phyloP scores from a whole-genome alignment of 106 monocot genomes.

The Platanthera zijinensis region DNA sequence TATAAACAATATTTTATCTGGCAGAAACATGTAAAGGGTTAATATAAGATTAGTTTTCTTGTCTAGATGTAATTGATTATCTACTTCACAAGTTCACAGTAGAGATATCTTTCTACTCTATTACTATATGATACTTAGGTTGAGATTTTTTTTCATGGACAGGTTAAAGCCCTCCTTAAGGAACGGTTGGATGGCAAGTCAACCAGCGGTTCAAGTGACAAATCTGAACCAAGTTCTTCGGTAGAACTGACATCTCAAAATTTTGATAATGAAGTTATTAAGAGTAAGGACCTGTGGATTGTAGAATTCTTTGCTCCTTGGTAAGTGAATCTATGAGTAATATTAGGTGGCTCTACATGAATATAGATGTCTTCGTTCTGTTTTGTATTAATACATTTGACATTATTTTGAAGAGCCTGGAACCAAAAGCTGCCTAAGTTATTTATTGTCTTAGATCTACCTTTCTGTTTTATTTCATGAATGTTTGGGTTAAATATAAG shows the following conservation, averaged over 20 bases:
- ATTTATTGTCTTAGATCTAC: not conserved
- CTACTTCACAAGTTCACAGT: not conserved
- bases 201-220: slow-evolving; percentile 52
- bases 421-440: not conserved
- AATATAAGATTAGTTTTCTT: not conserved
- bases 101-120: not conserved
- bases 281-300: slow-evolving; percentile 93
- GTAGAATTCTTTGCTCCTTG: slow-evolving; percentile 99
- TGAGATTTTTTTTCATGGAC: not conserved
- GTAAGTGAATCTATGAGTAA: slow-evolving; percentile 19
- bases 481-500: not conserved
- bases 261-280: slow-evolving; percentile 76
- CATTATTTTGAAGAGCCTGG: not conserved
- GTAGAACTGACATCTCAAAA: slow-evolving; percentile 68
- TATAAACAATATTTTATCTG: not conserved
- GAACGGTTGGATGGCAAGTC: slow-evolving; percentile 75
- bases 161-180: slow-evolving; percentile 88
- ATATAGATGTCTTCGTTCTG: not conserved
- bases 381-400: not conserved
- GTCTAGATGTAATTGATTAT: not conserved
- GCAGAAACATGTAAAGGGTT: not conserved
- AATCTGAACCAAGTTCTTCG: slow-evolving; percentile 72
- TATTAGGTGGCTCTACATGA: not conserved
- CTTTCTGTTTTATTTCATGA: not conserved
- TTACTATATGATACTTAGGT: not conserved